A percentile compares a stretch with the other conserved stretches of the same genome.
Conservation (phyloP, 2,329 filamentous ascomycete species). For the Dactylellina parvicollis region DNA sequence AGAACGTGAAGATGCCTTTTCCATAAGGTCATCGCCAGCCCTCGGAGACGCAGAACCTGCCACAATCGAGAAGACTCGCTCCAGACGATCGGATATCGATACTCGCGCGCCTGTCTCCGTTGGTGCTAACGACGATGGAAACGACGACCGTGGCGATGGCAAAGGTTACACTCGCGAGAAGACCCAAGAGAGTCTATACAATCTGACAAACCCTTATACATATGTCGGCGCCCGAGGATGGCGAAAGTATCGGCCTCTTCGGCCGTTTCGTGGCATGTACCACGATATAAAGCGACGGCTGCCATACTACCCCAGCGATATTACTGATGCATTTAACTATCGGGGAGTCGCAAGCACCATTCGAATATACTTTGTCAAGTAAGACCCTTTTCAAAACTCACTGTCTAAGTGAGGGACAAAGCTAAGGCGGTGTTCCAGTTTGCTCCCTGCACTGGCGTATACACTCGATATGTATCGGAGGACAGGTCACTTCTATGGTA, state of each 20-base stretch:
- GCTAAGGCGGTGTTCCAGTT: conserved; percentile 58
- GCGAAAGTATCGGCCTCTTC: conserved; percentile 43
- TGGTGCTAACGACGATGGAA: background rate
- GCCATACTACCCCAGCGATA: conserved; percentile 66
- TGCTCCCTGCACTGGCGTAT: conserved; percentile 70
- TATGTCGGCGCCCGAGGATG: conserved; percentile 49
- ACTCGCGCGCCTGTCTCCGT: background rate
- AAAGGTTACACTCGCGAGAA: conserved; percentile 34
- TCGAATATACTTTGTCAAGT: conserved; percentile 71
- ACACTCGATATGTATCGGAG: conserved; percentile 69
- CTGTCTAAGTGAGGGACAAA: background rate
- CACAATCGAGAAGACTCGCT: conserved; percentile 21
- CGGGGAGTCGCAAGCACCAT: conserved; percentile 67
- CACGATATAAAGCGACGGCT: conserved; percentile 51
- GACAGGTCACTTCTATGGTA: conserved; percentile 67
- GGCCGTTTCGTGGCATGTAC: conserved; percentile 49
- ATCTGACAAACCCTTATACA: conserved; percentile 39
- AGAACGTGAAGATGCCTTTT: conserved; percentile 32
- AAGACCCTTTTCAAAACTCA: conserved; percentile 33
- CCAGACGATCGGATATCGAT: conserved; percentile 23
- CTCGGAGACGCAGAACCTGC: conserved; percentile 1
- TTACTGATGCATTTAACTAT: conserved; percentile 68
- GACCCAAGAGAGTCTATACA: conserved; percentile 43
- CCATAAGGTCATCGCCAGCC: conserved; percentile 13
- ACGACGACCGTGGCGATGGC: background rate